Conservation (phyloP, 306 rosid species). For the Dalbergia cultrata region DNA sequence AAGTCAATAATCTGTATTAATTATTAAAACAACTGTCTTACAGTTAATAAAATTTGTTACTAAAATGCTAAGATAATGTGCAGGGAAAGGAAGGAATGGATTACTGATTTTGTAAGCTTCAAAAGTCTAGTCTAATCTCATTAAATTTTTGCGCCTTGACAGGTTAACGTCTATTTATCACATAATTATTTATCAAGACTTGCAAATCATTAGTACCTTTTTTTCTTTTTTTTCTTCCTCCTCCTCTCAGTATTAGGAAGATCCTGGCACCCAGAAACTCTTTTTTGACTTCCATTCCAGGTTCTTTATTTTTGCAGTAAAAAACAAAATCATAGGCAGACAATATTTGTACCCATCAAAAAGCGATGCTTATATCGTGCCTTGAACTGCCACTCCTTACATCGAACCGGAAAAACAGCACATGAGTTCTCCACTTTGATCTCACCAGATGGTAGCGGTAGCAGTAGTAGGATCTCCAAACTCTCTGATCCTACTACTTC, state of each 20-base stretch:
- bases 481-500: neutral
- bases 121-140: constrained; percentile 25
- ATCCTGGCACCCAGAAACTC: neutral
- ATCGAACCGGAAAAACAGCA: constrained; percentile 22
- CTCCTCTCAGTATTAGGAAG: too few relatives aligned
- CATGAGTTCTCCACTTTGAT: constrained; percentile 14
- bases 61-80: too few relatives aligned
- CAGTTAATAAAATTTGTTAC: too few relatives aligned
- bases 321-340: constrained; percentile 30
- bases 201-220: constrained; percentile 35
- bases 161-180: constrained; percentile 38
- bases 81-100: neutral
- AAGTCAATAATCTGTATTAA: too few relatives aligned
- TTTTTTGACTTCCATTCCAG: constrained; percentile 48
- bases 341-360: constrained; percentile 49
- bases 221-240: too few relatives aligned
- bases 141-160: constrained; percentile 38
- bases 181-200: constrained; percentile 31
- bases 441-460: constrained; percentile 4
- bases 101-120: constrained; percentile 11
- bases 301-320: neutral
- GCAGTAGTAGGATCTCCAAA: constrained; percentile 3
- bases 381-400: constrained; percentile 9
- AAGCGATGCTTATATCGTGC: constrained; percentile 19
- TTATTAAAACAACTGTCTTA: too few relatives aligned